These are phyloP conservation scores for Russula foetens DNA, from an alignment of 768 basidiomycete species.

Conservation along the genomic window DNA sequence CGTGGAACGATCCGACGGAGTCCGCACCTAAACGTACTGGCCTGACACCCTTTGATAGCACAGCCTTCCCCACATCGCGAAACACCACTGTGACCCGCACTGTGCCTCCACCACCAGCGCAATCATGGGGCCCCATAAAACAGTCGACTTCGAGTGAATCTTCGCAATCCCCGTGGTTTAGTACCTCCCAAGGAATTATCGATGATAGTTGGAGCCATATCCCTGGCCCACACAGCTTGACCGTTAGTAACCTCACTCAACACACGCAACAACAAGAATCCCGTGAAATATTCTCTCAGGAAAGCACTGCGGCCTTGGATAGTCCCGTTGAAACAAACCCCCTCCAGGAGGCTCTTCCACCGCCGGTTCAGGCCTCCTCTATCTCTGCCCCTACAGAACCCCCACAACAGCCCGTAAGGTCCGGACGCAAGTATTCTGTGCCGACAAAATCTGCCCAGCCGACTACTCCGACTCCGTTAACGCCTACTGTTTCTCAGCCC, in stretches of 20 bases:
- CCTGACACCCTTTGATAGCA: conserved; percentile 14
- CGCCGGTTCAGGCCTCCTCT: neutral
- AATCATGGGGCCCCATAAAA: conserved; percentile 12
- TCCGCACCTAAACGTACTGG: conserved; percentile 16
- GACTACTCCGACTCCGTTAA: conserved; percentile 6
- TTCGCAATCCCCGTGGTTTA: conserved; percentile 46
- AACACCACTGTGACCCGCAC: conserved; percentile 16
- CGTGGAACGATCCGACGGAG: conserved; percentile 13
- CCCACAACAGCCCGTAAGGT: conserved; percentile 21
- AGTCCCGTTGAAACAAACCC: conserved; percentile 18
- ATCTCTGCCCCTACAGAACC: conserved; percentile 23
- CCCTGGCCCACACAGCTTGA: conserved; percentile 42
- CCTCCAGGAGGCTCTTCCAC: conserved; percentile 17
- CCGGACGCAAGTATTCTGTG: conserved; percentile 8
- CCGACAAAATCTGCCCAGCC: conserved; percentile 18
- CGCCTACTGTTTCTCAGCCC: conserved; percentile 16
- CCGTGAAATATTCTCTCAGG: conserved; percentile 21
- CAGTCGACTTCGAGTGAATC: conserved; percentile 9
- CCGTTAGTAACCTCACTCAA: conserved; percentile 49
- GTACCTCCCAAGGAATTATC: conserved; percentile 37
- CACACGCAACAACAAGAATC: conserved; percentile 47
- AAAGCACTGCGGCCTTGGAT: conserved; percentile 16
- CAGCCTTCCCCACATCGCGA: conserved; percentile 14
- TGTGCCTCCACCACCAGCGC: conserved; percentile 19
- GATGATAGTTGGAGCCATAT: conserved; percentile 40